Percentiles rank a stretch among this genome's conserved stretches.
Evolutionary conservation across 2,329 filamentous ascomycete species (phyloP).

Genomic region (Clonostachys rhizophaga): DNA sequence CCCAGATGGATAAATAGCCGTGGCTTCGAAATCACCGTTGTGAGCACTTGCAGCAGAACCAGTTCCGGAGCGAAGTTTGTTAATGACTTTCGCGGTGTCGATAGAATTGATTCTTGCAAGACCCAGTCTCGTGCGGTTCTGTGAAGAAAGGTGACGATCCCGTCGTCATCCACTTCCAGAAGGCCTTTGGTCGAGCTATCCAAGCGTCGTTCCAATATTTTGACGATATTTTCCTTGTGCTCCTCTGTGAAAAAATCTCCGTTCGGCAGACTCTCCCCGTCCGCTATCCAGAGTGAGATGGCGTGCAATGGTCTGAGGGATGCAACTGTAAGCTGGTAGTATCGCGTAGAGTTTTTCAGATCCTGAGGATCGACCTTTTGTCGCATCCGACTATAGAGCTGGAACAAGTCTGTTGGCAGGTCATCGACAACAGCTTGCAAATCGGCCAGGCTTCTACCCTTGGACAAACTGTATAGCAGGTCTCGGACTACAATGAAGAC

Average conservation of each 20-base stretch:
- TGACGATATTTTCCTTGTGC: neutral
- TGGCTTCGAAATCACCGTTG: too few relatives aligned
- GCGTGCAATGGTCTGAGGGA: neutral
- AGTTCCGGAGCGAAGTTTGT: too few relatives aligned
- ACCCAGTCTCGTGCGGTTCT: conserved; percentile 4
- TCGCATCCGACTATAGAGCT: conserved; percentile 4
- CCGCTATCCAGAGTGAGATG: neutral
- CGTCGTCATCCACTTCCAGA: neutral
- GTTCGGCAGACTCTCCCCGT: neutral
- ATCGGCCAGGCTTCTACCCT: neutral
- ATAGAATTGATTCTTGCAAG: neutral
- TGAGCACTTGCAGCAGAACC: too few relatives aligned
- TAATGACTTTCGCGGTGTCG: too few relatives aligned
- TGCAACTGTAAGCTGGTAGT: neutral
- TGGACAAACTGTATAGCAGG: conserved; percentile 4
- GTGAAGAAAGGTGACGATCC: conserved; percentile 3
- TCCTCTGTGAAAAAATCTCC: neutral
- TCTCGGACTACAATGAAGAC: neutral
- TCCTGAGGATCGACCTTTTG: neutral
- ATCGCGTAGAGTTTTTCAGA: neutral
- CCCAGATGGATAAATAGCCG: too few relatives aligned
- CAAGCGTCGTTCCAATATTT: neutral
- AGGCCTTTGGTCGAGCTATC: neutral
- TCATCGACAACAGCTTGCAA: conserved; percentile 1
- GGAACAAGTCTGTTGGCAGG: conserved; percentile 2